phyloP scores from a whole-genome alignment of 805 yeast genomes.

The Candida pini region DNA sequence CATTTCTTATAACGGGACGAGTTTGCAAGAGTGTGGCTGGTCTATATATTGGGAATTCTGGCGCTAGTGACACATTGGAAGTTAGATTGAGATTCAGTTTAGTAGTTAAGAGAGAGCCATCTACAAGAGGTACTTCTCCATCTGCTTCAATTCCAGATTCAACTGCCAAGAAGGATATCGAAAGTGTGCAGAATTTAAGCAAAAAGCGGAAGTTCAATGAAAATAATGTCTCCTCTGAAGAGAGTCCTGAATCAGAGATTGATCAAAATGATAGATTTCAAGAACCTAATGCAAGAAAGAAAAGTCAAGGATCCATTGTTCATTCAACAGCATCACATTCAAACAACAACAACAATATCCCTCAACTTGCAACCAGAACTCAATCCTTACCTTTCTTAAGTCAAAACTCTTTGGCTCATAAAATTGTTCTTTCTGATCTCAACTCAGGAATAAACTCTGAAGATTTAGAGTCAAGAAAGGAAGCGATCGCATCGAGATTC shows the following conservation, averaged over 20 bases:
- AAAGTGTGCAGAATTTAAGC: neutral
- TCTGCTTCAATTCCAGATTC: constrained; percentile 1
- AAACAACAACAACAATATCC: constrained; percentile 7
- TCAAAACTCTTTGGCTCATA: constrained; percentile 27
- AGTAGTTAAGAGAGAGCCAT: constrained; percentile 5
- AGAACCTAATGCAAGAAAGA: constrained; percentile 10
- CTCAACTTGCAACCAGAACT: constrained; percentile 30
- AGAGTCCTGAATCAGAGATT: neutral
- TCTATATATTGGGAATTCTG: constrained; percentile 36
- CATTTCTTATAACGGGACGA: constrained; percentile 45
- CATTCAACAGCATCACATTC: constrained; percentile 1
- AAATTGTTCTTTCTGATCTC: constrained; percentile 27
- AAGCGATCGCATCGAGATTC: constrained; percentile 26
- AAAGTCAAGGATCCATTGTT: neutral
- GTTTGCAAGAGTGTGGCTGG: constrained; percentile 51
- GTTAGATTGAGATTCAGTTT: constrained; percentile 45
- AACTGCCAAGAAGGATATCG: neutral
- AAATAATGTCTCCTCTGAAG: neutral
- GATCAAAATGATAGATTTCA: constrained; percentile 1
- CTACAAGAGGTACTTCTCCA: constrained; percentile 1
- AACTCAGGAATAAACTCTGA: constrained; percentile 8
- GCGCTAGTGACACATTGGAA: constrained; percentile 43
- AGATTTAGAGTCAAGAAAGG: constrained; percentile 20
- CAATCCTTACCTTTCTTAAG: constrained; percentile 31
- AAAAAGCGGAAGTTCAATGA: neutral